These are phyloP conservation scores for Lecanicillium sp. DNA, from an alignment of 2,329 filamentous ascomycete genomes.

Conservation along the genomic window DNA sequence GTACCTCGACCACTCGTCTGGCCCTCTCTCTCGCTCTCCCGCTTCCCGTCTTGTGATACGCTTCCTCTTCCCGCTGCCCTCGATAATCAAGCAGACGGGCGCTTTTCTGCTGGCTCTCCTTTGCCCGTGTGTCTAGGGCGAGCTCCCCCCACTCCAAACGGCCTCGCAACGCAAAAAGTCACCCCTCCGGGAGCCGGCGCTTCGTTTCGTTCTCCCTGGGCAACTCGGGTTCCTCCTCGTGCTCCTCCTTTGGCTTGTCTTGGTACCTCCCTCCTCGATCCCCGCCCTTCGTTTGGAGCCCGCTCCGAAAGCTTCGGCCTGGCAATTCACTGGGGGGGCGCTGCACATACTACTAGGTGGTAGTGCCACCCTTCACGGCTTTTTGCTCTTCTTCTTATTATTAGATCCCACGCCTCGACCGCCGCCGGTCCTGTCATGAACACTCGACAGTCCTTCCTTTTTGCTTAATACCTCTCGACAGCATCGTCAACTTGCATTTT, in stretches of 20 bases:
- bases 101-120: no score
- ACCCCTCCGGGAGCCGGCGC: background rate
- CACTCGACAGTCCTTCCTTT: background rate
- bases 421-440: constrained; percentile 6
- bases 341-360: constrained; percentile 2
- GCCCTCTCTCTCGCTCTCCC: no score
- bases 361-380: constrained; percentile 4
- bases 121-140: no score
- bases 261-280: constrained; percentile 1
- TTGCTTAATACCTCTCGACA: background rate
- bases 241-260: constrained; percentile 5
- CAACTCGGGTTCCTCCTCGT: background rate
- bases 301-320: no score
- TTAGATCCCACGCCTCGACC: constrained; percentile 1
- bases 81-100: no score
- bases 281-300: constrained; percentile 7
- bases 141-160: no score
- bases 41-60: no score
- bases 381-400: constrained; percentile 2
- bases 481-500: background rate
- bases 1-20: no score
- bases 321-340: no score
- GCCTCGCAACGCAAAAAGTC: no score
- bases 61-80: no score
- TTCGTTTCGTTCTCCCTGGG: constrained; percentile 2